These are phyloP conservation scores for Verticillium nonalfalfae DNA, from an alignment of 2,329 filamentous ascomycete genomes.

Conservation along the genomic window DNA sequence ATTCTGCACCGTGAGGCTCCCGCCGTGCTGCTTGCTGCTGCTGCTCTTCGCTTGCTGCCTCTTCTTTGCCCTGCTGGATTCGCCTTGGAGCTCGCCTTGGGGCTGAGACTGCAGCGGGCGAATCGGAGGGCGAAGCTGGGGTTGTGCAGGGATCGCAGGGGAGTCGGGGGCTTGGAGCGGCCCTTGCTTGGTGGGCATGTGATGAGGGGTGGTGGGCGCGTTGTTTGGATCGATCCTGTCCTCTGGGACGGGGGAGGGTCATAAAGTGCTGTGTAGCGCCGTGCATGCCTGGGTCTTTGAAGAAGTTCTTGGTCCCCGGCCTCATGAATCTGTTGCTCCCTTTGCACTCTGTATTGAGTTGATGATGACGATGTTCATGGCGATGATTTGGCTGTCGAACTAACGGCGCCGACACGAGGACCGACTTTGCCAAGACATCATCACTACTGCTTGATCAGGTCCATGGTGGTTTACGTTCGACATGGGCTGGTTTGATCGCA, in stretches of 20 bases:
- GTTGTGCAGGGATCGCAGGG: not conserved
- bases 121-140: not conserved
- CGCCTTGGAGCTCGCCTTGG: not conserved
- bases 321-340: not conserved
- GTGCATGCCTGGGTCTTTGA: not conserved
- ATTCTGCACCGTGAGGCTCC: no score
- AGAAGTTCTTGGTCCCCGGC: not conserved
- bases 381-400: not conserved
- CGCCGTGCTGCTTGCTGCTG: no score
- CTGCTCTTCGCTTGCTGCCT: no score
- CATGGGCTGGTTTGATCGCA: slow-evolving; percentile 23
- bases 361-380: not conserved
- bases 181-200: not conserved
- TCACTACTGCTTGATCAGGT: not conserved
- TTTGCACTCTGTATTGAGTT: not conserved
- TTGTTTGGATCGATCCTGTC: no score
- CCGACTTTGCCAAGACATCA: not conserved
- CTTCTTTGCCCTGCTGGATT: no score
- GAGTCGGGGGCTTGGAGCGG: not conserved
- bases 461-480: not conserved
- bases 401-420: not conserved
- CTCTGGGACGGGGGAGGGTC: not conserved
- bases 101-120: not conserved
- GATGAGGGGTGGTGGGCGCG: not conserved
- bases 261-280: not conserved